Conservation (phyloP, 768 basidiomycete species). For the Collybia mongolica region DNA sequence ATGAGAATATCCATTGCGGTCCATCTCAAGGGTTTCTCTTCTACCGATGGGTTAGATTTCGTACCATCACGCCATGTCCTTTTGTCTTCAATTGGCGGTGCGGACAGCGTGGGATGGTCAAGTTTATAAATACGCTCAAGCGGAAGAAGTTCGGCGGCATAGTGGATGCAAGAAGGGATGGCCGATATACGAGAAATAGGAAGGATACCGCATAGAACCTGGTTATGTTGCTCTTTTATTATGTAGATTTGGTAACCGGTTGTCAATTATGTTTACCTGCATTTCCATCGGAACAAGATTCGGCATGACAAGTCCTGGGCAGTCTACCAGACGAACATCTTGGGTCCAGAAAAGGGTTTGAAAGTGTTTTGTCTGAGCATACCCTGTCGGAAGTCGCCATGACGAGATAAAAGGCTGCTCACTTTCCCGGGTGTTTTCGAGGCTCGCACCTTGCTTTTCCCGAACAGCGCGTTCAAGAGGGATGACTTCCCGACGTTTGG, state of each 20-base stretch:
- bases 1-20: constrained; percentile 85
- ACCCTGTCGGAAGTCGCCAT: not conserved
- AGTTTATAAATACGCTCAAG: constrained; percentile 72
- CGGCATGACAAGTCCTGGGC: constrained; percentile 93
- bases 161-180: constrained; percentile 79
- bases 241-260: constrained; percentile 1
- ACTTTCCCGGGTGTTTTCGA: constrained; percentile 89
- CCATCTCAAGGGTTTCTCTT: constrained; percentile 45
- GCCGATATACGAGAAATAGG: constrained; percentile 85
- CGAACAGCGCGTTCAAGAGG: constrained; percentile 89
- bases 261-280: constrained; percentile 47
- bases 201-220: constrained; percentile 71
- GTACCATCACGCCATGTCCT: constrained; percentile 73
- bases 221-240: not conserved
- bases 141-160: constrained; percentile 65
- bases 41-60: constrained; percentile 19
- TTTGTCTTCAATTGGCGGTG: constrained; percentile 52
- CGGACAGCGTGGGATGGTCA: constrained; percentile 43
- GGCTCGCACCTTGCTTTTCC: constrained; percentile 71
- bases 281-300: constrained; percentile 79
- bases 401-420: not conserved
- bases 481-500: constrained; percentile 97
- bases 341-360: constrained; percentile 90
- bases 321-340: constrained; percentile 89
- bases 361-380: constrained; percentile 83